Base-by-base conservation (phyloP, 345 rosid species). In the Sapria himalayana region DNA sequence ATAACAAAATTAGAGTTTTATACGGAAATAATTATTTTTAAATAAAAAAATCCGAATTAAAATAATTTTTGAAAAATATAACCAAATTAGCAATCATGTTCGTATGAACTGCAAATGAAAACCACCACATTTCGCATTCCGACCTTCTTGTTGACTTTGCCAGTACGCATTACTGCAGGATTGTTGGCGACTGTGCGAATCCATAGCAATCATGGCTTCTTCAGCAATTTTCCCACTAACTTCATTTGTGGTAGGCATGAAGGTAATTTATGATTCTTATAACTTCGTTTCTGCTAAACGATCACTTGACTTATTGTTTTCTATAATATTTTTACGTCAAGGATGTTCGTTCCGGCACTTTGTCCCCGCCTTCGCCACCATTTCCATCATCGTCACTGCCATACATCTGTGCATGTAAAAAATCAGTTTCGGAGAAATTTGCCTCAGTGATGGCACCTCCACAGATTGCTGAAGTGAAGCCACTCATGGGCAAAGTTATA, bases 401-500 rank as follows among this genome's bases (percentile, higher is more conserved):
- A 5, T 66, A 64, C 33, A 22, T 68, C 41, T 63, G 56, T 38
- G 66, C 52, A 64, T 79, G 72, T 57, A 68, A 55, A 66, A 73
- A 55, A 38, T 41, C 64, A 25, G 50, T 64, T 25, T 61, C 80
- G 3, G 67, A 54, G 69, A 72, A 55, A 66, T 72, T 79, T 47
- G 80, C 67, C 13, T 69, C 84, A 0, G 86, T 79, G 46, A 72
- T 78, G 67, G 62, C 86, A 41, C 95, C 94, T 8, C 86, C 66
- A 48, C 89, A 76, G 42, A 40, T 78, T 18, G 71, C 79, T 43
- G 70, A 95, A 40, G 69, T 47, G 10, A 89, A 94, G 12, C 64
- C 81, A 50, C 53, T 79, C 44, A 79, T 86, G n/a, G 98, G 98
- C 61, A 72, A 84, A 37, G 94, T 78, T 34, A 46, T 70, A 32